A percentile compares a stretch with the other conserved stretches of the same genome.
Conservation (phyloP, 140 eudicot genomes). For the Ambrosia hybrid region DNA sequence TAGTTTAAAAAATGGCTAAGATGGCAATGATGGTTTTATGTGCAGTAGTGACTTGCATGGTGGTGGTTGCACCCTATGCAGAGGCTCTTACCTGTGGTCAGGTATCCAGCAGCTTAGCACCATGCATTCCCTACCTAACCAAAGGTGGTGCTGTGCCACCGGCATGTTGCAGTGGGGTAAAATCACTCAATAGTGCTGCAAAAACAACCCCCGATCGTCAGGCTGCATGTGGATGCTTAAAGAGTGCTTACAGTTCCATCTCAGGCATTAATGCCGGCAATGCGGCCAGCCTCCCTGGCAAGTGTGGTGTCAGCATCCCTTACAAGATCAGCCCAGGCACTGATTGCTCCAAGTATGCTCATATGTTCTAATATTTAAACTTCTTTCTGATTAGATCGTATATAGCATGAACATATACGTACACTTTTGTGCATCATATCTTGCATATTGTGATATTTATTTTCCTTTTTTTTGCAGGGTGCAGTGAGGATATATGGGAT, state of each 20-base stretch:
- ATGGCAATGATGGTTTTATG: constrained; percentile 21
- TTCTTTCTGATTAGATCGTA: too few relatives aligned
- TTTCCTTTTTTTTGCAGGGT: background rate
- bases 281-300: constrained; percentile 26
- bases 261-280: constrained; percentile 1
- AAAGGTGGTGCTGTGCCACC: constrained; percentile 25
- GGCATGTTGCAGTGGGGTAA: constrained; percentile 35
- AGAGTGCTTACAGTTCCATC: constrained; percentile 6
- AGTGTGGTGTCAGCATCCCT: constrained; percentile 41
- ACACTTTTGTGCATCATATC: too few relatives aligned
- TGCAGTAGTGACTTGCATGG: constrained; percentile 20
- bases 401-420: too few relatives aligned
- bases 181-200: constrained; percentile 27
- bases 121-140: constrained; percentile 38
- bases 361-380: background rate
- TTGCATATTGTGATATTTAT: too few relatives aligned
- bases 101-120: constrained; percentile 20
- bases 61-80: constrained; percentile 27
- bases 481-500: background rate
- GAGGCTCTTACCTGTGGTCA: constrained; percentile 37
- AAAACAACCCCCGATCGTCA: constrained; percentile 38
- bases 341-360: constrained; percentile 40
- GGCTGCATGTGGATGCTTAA: constrained; percentile 36
- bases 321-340: constrained; percentile 41
- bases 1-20: constrained; percentile 10